Conservation (phyloP, 2,329 filamentous ascomycete genomes). For the Trichophyton simii region DNA sequence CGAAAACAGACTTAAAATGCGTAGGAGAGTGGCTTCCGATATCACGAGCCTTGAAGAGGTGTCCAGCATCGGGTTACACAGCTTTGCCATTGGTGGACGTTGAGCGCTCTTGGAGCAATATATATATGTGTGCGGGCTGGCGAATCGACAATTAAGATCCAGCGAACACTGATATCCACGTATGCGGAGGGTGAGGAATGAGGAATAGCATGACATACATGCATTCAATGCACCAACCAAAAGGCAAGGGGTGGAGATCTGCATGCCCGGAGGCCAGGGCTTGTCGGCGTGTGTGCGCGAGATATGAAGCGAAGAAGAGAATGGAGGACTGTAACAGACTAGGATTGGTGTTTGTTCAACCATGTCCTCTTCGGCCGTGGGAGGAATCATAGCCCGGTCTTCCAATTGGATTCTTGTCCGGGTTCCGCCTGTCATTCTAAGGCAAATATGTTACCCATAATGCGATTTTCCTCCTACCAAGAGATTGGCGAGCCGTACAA, state of each 20-base stretch:
- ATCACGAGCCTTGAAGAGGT: not conserved
- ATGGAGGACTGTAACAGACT: conserved; percentile 1
- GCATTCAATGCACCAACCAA: not conserved
- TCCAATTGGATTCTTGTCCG: conserved; percentile 1
- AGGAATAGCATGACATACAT: not conserved
- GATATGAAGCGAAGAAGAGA: not conserved
- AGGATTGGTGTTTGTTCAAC: conserved; percentile 3
- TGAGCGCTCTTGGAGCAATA: not conserved
- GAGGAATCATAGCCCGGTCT: not conserved
- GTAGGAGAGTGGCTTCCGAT: not conserved
- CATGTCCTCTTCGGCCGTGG: not conserved
- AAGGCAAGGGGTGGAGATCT: not conserved
- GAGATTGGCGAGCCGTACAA: not conserved
- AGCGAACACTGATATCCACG: not conserved
- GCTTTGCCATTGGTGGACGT: conserved; percentile 3
- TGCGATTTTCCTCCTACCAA: conserved; percentile 1
- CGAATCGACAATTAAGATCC: not conserved
- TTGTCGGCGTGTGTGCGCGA: not conserved
- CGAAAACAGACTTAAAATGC: not conserved
- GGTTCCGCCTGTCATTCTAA: not conserved
- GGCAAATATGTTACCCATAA: not conserved
- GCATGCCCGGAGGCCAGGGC: not conserved
- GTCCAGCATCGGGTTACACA: conserved; percentile 1
- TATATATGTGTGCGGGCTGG: not conserved
- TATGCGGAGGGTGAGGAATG: not conserved